These are phyloP conservation scores for Lachnellula hyalina DNA, from an alignment of 2,329 filamentous ascomycete species.

Conservation along the genomic window DNA sequence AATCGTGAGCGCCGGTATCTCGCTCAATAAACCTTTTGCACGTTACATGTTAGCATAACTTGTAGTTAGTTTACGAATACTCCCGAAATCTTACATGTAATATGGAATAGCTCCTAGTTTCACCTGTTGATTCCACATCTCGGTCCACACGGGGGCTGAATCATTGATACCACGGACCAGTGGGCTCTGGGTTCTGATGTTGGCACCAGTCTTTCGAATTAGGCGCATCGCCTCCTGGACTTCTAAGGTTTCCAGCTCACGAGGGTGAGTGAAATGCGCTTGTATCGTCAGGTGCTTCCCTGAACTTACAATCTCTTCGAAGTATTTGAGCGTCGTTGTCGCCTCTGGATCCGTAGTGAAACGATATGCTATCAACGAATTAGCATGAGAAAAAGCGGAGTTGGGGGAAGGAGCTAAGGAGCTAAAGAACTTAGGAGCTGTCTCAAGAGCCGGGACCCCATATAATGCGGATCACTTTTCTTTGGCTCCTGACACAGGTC, in stretches of 20 bases:
- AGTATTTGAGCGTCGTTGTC: neutral
- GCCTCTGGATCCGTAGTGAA: constrained; percentile 2
- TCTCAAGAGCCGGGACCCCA: too few species aligned
- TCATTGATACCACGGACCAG: constrained; percentile 7
- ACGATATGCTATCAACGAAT: neutral
- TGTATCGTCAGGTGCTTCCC: constrained; percentile 1
- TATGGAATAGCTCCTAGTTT: constrained; percentile 4
- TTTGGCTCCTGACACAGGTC: too few species aligned
- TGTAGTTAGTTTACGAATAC: neutral
- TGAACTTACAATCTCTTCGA: constrained; percentile 1
- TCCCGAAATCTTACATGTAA: constrained; percentile 5
- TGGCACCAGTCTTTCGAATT: constrained; percentile 3
- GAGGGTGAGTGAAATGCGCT: constrained; percentile 8
- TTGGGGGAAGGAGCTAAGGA: too few species aligned
- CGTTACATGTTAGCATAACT: neutral
- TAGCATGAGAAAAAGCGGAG: too few species aligned
- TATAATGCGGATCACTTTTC: too few species aligned
- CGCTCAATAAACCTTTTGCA: constrained; percentile 7
- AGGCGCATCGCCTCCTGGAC: constrained; percentile 5
- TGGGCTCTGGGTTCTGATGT: constrained; percentile 4
- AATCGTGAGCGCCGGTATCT: constrained; percentile 8
- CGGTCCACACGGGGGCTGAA: neutral
- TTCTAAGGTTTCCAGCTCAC: constrained; percentile 1
- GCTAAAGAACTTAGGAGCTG: too few species aligned
- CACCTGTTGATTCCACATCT: constrained; percentile 8